phyloP scores from a whole-genome alignment of 495 filamentous ascomycete species.

The Penicillium parvum region DNA sequence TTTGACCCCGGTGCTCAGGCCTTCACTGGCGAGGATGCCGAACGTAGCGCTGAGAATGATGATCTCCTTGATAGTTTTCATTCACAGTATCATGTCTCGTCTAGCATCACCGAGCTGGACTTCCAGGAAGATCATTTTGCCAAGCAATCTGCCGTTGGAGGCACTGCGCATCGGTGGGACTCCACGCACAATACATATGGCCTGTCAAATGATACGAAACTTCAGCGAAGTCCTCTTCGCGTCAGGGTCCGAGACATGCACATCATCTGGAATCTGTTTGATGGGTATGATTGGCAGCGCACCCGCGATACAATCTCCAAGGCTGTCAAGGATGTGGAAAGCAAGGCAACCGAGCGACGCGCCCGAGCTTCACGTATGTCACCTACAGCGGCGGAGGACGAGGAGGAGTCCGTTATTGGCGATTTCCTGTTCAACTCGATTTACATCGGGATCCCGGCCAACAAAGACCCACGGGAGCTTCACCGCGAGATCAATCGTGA shows the following conservation, averaged over 20 bases:
- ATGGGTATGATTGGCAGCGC: conserved; percentile 93
- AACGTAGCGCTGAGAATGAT: conserved; percentile 33
- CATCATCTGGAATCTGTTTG: conserved; percentile 95
- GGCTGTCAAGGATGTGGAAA: conserved; percentile 81
- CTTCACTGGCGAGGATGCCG: conserved; percentile 29
- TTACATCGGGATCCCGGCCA: conserved; percentile 88
- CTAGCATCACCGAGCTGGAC: conserved; percentile 51
- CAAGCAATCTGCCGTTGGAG: conserved; percentile 52
- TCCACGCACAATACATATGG: conserved; percentile 70
- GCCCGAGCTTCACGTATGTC: conserved; percentile 44
- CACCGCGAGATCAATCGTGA: conserved; percentile 79
- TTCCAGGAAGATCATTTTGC: conserved; percentile 82
- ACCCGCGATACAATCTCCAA: conserved; percentile 83
- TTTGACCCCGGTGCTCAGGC: conserved; percentile 48
- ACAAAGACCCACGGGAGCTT: conserved; percentile 76
- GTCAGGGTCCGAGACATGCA: conserved; percentile 81
- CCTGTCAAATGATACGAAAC: conserved; percentile 54
- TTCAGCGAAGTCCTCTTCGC: conserved; percentile 67
- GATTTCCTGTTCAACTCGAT: conserved; percentile 99
- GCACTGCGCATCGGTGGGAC: conserved; percentile 74
- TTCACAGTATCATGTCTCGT: conserved; percentile 50
- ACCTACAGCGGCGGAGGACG: conserved; percentile 53
- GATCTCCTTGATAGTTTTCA: conserved; percentile 62
- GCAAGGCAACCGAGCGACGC: conserved; percentile 69
- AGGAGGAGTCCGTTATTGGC: conserved; percentile 81